Evolutionary conservation across 108 stramenopile species (phyloP).

Genomic region (Phaeodactylum tricornutum): DNA sequence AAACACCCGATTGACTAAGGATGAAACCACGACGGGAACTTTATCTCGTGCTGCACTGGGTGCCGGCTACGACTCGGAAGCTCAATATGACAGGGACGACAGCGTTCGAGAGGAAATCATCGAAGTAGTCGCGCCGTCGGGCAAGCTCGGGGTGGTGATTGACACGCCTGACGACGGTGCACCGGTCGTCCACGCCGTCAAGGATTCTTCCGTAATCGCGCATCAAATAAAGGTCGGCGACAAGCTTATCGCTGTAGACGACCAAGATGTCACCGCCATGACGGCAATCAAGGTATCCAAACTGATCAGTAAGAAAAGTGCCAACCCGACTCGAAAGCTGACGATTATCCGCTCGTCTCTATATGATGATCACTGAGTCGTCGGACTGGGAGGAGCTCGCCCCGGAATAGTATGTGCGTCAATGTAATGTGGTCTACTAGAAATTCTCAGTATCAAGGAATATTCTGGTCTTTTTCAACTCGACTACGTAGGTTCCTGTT

Average conservation of each 20-base stretch:
- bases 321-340: conserved; percentile 69
- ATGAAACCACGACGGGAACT: conserved; percentile 27
- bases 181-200: conserved; percentile 81
- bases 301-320: conserved; percentile 73
- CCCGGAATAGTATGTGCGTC: no score
- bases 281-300: conserved; percentile 86
- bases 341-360: conserved; percentile 70
- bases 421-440: no score
- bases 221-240: conserved; percentile 78
- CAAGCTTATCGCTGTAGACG: conserved; percentile 78
- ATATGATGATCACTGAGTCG: no score
- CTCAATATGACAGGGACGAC: not conserved
- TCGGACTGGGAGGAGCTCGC: no score
- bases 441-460: no score
- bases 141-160: conserved; percentile 86
- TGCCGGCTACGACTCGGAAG: conserved; percentile 24
- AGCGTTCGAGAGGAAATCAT: conserved; percentile 58
- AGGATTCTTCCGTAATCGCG: conserved; percentile 72
- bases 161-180: conserved; percentile 82
- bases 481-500: no score
- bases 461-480: no score
- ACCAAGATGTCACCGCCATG: conserved; percentile 80
- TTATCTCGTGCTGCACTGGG: conserved; percentile 31
- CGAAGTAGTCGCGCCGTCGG: conserved; percentile 72
- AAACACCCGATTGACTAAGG: conserved; percentile 20